Conservation (phyloP, 179 eudicot species). For the Pouteria campechiana region DNA sequence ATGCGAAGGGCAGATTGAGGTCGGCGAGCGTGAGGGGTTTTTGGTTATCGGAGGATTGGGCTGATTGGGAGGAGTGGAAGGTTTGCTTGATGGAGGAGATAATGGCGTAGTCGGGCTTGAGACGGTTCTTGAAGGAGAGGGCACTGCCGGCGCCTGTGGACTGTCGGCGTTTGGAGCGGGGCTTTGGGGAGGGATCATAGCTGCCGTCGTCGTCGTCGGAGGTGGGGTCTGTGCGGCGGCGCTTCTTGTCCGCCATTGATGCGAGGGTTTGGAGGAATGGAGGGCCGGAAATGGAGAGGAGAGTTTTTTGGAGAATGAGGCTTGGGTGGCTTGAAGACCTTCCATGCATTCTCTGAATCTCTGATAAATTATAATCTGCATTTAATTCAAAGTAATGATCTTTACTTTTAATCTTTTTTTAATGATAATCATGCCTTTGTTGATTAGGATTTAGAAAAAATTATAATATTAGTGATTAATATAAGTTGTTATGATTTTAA, state of each 20-base stretch:
- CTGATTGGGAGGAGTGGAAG: slow-evolving; percentile 20
- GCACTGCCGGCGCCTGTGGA: slow-evolving; percentile 13
- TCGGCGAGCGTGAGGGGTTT: slow-evolving; percentile 45
- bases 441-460: too few relatives aligned
- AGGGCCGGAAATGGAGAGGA: slow-evolving; percentile 1
- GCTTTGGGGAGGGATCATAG: not conserved
- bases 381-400: too few relatives aligned
- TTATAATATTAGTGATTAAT: too few relatives aligned
- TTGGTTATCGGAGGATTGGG: slow-evolving; percentile 19
- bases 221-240: slow-evolving; percentile 38
- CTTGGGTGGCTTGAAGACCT: too few relatives aligned
- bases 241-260: slow-evolving; percentile 50
- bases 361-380: too few relatives aligned
- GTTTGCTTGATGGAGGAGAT: slow-evolving; percentile 42
- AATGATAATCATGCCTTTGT: too few relatives aligned
- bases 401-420: too few relatives aligned
- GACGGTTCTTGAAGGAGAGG: slow-evolving; percentile 42
- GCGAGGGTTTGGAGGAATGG: slow-evolving; percentile 23
- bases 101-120: slow-evolving; percentile 61
- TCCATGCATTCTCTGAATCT: too few relatives aligned
- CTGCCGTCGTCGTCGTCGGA: slow-evolving; percentile 33
- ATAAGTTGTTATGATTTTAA: too few relatives aligned
- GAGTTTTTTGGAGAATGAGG: too few relatives aligned
- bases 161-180: slow-evolving; percentile 4
- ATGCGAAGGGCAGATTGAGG: slow-evolving; percentile 56